Percentiles rank a stretch among this genome's conserved stretches.
Conservation (phyloP, 192 early-diverging fungal genomes). For the Rhizophagus clarus region DNA sequence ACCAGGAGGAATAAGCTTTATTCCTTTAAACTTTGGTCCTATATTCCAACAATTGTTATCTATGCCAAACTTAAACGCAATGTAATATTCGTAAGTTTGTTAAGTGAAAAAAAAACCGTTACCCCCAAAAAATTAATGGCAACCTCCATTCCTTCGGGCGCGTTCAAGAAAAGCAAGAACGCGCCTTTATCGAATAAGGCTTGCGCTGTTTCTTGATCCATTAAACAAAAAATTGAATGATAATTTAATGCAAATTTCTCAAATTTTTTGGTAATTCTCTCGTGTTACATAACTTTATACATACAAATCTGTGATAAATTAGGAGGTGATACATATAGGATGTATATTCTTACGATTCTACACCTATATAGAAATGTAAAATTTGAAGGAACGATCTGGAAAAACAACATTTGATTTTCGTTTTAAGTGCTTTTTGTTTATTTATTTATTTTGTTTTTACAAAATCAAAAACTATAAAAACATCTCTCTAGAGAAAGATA, state of each 20-base stretch:
- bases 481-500: no score
- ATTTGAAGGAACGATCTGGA: no score
- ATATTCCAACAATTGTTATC: constrained; percentile 89
- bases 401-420: no score
- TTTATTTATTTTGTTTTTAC: no score
- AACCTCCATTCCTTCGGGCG: constrained; percentile 64
- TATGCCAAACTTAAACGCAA: constrained; percentile 75
- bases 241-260: background rate
- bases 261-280: no score
- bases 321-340: no score
- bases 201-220: constrained; percentile 86
- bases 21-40: constrained; percentile 88
- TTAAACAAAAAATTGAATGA: constrained; percentile 24
- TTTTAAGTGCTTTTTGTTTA: no score
- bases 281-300: no score
- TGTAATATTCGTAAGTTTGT: background rate
- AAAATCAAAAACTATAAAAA: no score
- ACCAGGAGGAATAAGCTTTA: constrained; percentile 93
- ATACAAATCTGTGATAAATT: no score
- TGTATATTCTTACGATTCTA: no score
- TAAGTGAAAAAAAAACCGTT: background rate
- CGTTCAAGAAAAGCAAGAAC: constrained; percentile 79
- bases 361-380: no score
- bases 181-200: constrained; percentile 76
- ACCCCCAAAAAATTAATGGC: background rate